Evolutionary conservation across 2,329 filamentous ascomycete genomes (phyloP).

Genomic region (Fusarium praegraminearum): DNA sequence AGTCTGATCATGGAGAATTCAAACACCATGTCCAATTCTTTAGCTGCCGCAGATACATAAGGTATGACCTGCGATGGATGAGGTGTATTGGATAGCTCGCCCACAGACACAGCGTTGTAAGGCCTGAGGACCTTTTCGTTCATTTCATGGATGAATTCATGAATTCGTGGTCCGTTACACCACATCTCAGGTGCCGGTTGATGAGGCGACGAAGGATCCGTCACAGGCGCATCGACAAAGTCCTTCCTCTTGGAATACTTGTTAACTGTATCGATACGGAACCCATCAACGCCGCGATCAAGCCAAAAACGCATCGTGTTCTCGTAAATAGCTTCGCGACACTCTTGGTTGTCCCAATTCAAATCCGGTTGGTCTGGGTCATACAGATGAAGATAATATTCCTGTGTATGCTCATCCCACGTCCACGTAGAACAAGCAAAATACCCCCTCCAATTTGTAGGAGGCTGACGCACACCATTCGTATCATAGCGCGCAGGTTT

Average conservation of each 20-base stretch:
- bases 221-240: slow-evolving; percentile 65
- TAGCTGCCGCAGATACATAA: slow-evolving; percentile 65
- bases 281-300: slow-evolving; percentile 73
- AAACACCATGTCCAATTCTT: slow-evolving; percentile 72
- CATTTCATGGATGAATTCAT: slow-evolving; percentile 73
- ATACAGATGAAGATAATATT: slow-evolving; percentile 73
- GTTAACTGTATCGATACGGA: slow-evolving; percentile 77
- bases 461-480: slow-evolving; percentile 66
- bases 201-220: slow-evolving; percentile 52
- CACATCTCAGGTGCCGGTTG: slow-evolving; percentile 64
- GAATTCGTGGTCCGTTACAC: slow-evolving; percentile 72
- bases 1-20: slow-evolving; percentile 69
- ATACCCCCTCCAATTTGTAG: slow-evolving; percentile 67
- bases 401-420: slow-evolving; percentile 62
- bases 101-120: slow-evolving; percentile 72
- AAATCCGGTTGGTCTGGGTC: slow-evolving; percentile 78
- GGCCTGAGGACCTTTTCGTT: slow-evolving; percentile 61
- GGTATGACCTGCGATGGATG: slow-evolving; percentile 63
- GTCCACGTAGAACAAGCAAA: slow-evolving; percentile 65
- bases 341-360: slow-evolving; percentile 78
- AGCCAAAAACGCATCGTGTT: slow-evolving; percentile 79
- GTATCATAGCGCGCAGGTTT: slow-evolving; percentile 65
- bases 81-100: slow-evolving; percentile 70
- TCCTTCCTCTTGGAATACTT: slow-evolving; percentile 72
- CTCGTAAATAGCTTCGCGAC: slow-evolving; percentile 75